Evolutionary conservation across 345 rosid genomes (phyloP), one percentile per base, ranked within the genome.

Genomic region (Gossypium rotundifolium): DNA sequence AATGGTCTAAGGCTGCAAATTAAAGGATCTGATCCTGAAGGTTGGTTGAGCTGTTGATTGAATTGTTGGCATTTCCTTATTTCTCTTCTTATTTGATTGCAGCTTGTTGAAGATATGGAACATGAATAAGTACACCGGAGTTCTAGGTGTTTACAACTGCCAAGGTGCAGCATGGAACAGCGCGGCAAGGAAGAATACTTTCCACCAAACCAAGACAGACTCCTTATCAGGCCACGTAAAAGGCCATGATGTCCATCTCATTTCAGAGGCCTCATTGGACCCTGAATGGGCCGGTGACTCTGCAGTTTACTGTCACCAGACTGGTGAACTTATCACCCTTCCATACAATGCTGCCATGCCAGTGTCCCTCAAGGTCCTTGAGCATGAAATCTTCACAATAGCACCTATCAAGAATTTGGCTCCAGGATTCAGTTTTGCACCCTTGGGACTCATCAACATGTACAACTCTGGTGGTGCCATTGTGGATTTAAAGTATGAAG

Each of bases 111-210:
- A 94, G 89, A 91, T 94, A 82, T 92, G 99, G 99, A 94, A 90
- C 87, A 88, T 94, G 98, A 94, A 94, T 88, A 92, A 94, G 78
- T 92, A 81, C 86, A 92, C 96, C 7, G 99, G 98, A 22, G 90
- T 95, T 1, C 75, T 95, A 6, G 98, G 98, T 4, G 85, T 93
- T 11, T 95, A 95, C 83, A 95, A 92, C 48, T 95, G 97, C 79
- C 99, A 95, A 90, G 99, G 99, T 66, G 99, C 99, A 22, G 99
- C 99, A 42, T 95, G 95, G 97, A 93, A 85, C 80, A 82, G 68
- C 40, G 51, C 80, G 11, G 89, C 88, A 45, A 88, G 89, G 60
- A 92, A 91, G 85, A 95, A 89, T 77, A 85, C 88, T 3, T 93
- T 87, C 85, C 98, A 95, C 68, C 72, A 84, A 76, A 88, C 93